Evolutionary conservation across 164 flowering plant genomes (phyloP), one percentile per base, ranked within the genome.

Genomic region (Tetracentron sinense): DNA sequence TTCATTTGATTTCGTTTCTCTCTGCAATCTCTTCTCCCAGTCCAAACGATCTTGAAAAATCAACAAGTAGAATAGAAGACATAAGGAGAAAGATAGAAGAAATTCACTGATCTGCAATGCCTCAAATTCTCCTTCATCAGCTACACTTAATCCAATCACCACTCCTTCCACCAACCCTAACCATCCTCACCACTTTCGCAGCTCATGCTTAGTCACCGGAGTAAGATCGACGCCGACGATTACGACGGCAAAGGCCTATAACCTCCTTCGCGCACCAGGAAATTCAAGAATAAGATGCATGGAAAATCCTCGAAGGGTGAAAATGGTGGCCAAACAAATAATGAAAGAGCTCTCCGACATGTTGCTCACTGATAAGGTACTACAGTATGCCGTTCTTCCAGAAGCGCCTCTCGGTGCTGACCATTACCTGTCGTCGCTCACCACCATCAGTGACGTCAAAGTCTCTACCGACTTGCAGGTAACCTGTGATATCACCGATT

Each of bases 241-340:
- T n/a, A n/a, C n/a, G n/a, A n/a, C 0, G 26, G 16, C 11, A 19
- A 65, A 35, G 5, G 4, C 20, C 23, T 3, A 15, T 42, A n/a
- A 54, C 44, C 1, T 58, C 46, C 21, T 56, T 6, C 30, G 16
- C 44, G 2, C 30, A 11, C 44, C 56, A 1, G 7, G 6, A 30
- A 65, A 47, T 23, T 25, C 22, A 5, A 33, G 55, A 22, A 54
- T 85, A 22, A 65, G 52, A 72, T 94, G 97, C 75, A 94, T 94
- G 98, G 98, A 97, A 19, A 83, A 80, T 62, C 88, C 88, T 14
- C 67, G 97, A 72, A 86, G 99, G 62, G 96, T 89, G 72, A 83
- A 87, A 67, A 91, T 86, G 97, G 97, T 94, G 74, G 90, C 96
- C 1, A 89, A 85, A 70, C 97, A 94, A 72, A 94, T 94, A 64